These are phyloP conservation scores for Narthecium ossifragum DNA, from an alignment of 106 monocot genomes.

Conservation along the genomic window DNA sequence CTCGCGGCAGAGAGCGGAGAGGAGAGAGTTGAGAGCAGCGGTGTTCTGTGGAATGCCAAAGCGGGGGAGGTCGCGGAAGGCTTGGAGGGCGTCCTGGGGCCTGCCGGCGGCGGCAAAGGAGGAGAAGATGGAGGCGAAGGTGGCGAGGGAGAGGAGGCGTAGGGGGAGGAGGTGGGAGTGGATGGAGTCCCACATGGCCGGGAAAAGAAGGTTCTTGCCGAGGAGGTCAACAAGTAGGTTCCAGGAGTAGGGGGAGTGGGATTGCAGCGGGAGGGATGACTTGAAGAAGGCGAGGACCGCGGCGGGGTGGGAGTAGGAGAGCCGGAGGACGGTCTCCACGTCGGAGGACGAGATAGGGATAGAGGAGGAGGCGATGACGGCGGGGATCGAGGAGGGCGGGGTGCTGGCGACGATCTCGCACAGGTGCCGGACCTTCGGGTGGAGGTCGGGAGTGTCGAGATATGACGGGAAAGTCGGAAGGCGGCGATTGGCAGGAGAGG, in stretches of 20 bases:
- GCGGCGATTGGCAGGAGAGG: background rate
- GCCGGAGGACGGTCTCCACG: conserved; percentile 64
- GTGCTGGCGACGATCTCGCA: conserved; percentile 42
- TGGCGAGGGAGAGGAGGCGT: conserved; percentile 64
- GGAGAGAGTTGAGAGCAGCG: conserved; percentile 61
- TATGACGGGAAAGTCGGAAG: conserved; percentile 34
- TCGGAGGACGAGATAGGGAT: conserved; percentile 21
- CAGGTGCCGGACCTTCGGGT: conserved; percentile 26
- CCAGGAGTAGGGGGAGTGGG: conserved; percentile 71
- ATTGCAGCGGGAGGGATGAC: conserved; percentile 10
- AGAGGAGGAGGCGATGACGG: conserved; percentile 24
- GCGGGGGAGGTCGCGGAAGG: conserved; percentile 43
- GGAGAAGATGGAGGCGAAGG: conserved; percentile 79
- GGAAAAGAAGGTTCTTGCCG: conserved; percentile 68
- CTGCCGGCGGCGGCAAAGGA: conserved; percentile 39
- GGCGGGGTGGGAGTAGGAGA: conserved; percentile 62
- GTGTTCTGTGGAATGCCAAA: conserved; percentile 41
- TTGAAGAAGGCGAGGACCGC: conserved; percentile 59
- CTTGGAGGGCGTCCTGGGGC: conserved; percentile 25
- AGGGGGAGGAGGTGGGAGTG: conserved; percentile 33
- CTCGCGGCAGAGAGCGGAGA: conserved; percentile 61
- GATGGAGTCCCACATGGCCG: conserved; percentile 67
- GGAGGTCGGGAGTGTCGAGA: conserved; percentile 30
- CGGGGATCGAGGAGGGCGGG: conserved; percentile 6
- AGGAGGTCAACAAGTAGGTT: conserved; percentile 90